Base-by-base conservation (phyloP, 257 asterid species). In the Voacanga thouarsii region DNA sequence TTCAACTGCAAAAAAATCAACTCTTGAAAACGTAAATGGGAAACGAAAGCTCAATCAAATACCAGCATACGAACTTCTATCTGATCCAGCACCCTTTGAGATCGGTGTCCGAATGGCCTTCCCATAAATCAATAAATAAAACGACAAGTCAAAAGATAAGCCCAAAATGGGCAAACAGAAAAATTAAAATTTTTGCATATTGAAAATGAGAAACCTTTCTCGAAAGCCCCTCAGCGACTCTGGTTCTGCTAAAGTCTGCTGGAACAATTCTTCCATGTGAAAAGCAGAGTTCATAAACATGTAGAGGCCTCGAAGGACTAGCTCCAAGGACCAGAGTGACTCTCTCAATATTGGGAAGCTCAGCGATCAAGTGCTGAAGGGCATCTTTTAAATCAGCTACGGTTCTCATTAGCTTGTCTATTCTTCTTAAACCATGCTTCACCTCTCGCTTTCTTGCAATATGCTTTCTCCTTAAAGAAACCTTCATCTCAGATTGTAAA, bases 101-200 rank as follows among this genome's bases (percentile, higher is more conserved):
- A 95, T 86, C 90, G 93, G 82, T 65, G 84, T 82, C 9, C 98
- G 94, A 80, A 95, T 93, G 11, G 94, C 99, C 98, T 94, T 88
- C 53, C 57, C 33, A 79, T 81, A 66, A 78, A 71, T 18, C 12
- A 23, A 33, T 4, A 19, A 19, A 19, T 4, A 37, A 33, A 47
- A 51, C 24, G n/a, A 24, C 33, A 72, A 49, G 14, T 60, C 80
- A 56, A 51, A 55, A 64, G 68, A 45, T 37, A 57, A 76, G 61
- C 39, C 76, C 44, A 53, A 26, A 51, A 33, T 59, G 28, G n/a
- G 19, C 49, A 63, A 63, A 66, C 6, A 30, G 49, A 55, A 47
- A 57, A 71, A 6, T 41, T 7, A 23, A 51, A 76, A 21, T 30
- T 44, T 12, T 55, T 14, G 16, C 18, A 69, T 16, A 11, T 3